Evolutionary conservation across 1,284 basidiomycete genomes (phyloP).

Genomic region (Ustilago bromivora): DNA sequence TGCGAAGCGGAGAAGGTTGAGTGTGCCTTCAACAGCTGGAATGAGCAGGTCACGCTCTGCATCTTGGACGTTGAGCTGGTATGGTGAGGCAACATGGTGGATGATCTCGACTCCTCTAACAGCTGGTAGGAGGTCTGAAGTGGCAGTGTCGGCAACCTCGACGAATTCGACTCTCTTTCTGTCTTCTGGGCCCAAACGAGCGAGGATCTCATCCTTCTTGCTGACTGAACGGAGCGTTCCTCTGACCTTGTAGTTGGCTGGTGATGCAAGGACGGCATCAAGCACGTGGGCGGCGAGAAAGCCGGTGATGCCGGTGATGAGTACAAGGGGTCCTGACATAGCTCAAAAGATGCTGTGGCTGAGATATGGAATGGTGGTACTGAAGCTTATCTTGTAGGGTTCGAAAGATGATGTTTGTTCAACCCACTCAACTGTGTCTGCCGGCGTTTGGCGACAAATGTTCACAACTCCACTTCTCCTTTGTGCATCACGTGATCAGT

Average conservation of each 20-base stretch:
- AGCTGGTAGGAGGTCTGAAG: constrained; percentile 65
- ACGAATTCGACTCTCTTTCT: constrained; percentile 57
- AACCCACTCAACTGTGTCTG: neutral
- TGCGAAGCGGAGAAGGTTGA: constrained; percentile 63
- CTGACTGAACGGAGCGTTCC: constrained; percentile 55
- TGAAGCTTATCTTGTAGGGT: neutral
- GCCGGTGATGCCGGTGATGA: constrained; percentile 63
- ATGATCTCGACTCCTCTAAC: constrained; percentile 60
- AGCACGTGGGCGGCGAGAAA: constrained; percentile 62
- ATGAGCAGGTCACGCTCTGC: constrained; percentile 67
- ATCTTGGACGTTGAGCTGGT: constrained; percentile 63
- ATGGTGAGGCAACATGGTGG: constrained; percentile 57
- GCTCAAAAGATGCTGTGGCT: neutral
- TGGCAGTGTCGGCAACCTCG: constrained; percentile 67
- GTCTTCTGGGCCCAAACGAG: constrained; percentile 40
- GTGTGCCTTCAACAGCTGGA: constrained; percentile 69
- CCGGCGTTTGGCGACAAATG: neutral
- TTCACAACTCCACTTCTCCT: neutral
- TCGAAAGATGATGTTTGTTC: neutral
- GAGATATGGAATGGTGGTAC: neutral
- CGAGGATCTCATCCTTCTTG: constrained; percentile 59
- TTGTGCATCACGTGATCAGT: neutral
- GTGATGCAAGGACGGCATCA: constrained; percentile 54
- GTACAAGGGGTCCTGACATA: constrained; percentile 53
- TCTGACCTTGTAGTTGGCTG: constrained; percentile 56